Base-by-base conservation (phyloP, 768 basidiomycete species). In the Phaeotremella skinneri region DNA sequence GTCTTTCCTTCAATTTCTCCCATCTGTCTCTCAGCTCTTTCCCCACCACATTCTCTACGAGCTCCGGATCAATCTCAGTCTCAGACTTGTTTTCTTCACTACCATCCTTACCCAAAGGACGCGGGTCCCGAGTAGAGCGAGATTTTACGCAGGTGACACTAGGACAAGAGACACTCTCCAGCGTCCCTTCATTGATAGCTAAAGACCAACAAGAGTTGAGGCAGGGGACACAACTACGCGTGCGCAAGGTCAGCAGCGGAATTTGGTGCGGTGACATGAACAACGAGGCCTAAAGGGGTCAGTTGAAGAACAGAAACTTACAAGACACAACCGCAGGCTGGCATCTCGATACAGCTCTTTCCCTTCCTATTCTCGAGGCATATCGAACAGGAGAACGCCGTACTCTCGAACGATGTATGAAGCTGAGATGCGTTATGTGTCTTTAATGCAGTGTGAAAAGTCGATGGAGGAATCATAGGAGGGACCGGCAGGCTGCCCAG, bases 181-280 rank as follows among this genome's bases (percentile, higher is more conserved):
- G 79, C 58, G 87, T 85, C 5, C 91, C 91, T 71, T 93, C 90
- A 49, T 78, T 79, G 53, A 96, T 87, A 64, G 86, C 87, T 50
- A 91, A 73, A 43, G 82, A 81, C 91, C 91, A 96, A 72, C 88
- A 92, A 52, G 87, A 86, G 52, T 81, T 80, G 26, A 94, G 75
- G 70, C 91, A 94, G 6, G 82, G 75, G n/a, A 84, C 83, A 73
- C 91, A 94, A 74, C 75, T 76, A 50, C 0, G 11, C 3, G 7
- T 49, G 30, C 48, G 32, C 7, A 47, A 45, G 30, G 41, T 17
- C 14, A 2, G 23, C 14, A 6, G 27, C 13, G 6, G 47, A 25
- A 50, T 42, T 27, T n/a, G 21, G 16, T 25, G 3, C 21, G 16
- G 25, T 43, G 13, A 13, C 16, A 17, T 23, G 17, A 6, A 34